phyloP scores from a whole-genome alignment of 495 filamentous ascomycete genomes.

The Umbilicaria muhlenbergii region DNA sequence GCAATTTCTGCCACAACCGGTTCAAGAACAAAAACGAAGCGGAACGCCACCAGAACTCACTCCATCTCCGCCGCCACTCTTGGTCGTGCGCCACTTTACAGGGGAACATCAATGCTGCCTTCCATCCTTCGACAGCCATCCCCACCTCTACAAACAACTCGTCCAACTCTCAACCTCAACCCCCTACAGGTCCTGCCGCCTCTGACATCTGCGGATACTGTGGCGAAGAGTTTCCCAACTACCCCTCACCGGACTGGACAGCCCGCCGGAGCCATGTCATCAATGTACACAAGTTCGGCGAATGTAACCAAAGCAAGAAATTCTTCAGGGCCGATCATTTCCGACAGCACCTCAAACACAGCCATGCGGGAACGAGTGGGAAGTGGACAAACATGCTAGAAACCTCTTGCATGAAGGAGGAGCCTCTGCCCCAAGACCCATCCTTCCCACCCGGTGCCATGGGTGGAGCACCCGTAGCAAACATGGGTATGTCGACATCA shows the following conservation, averaged over 20 bases:
- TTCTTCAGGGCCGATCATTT: conserved; percentile 98
- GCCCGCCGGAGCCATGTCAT: conserved; percentile 71
- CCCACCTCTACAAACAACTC: conserved; percentile 21
- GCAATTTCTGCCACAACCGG: conserved; percentile 78
- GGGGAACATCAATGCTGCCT: conserved; percentile 56
- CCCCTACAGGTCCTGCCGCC: conserved; percentile 33
- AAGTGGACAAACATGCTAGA: conserved; percentile 99
- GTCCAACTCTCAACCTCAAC: conserved; percentile 15
- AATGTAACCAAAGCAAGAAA: conserved; percentile 97
- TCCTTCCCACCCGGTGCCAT: background rate
- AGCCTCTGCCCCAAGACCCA: conserved; percentile 27
- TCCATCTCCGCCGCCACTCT: conserved; percentile 88
- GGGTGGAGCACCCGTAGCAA: conserved; percentile 12
- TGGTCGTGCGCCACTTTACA: conserved; percentile 93
- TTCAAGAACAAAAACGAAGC: conserved; percentile 99
- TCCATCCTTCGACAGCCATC: conserved; percentile 51
- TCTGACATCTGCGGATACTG: conserved; percentile 89
- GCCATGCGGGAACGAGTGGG: conserved; percentile 87
- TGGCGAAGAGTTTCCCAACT: conserved; percentile 78
- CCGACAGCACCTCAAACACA: conserved; percentile 95
- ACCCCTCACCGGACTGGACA: conserved; percentile 62
- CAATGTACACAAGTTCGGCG: conserved; percentile 86
- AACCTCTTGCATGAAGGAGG: conserved; percentile 93
- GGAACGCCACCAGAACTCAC: conserved; percentile 90
- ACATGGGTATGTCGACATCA: conserved; percentile 10